phyloP scores from a whole-genome alignment of 805 yeast species.

The Saccharomycopsis fermentans region DNA sequence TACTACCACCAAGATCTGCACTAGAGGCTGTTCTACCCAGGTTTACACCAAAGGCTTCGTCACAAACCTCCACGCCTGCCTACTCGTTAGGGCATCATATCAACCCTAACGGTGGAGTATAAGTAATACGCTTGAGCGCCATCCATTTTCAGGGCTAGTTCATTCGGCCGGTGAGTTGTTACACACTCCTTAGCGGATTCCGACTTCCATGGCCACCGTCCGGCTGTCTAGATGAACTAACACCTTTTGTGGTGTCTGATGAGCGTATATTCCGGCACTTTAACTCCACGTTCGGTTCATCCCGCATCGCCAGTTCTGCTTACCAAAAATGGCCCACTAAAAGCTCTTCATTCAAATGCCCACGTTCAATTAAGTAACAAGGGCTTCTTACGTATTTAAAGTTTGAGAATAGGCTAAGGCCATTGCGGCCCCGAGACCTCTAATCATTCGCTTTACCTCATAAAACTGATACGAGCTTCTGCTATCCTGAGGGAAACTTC shows the following conservation, averaged over 20 bases:
- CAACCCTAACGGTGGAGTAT: slow-evolving; percentile 32
- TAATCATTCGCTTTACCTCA: slow-evolving; percentile 22
- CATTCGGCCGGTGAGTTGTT: slow-evolving; percentile 44
- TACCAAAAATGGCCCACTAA: slow-evolving; percentile 38
- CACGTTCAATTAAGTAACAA: slow-evolving; percentile 33
- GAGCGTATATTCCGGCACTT: slow-evolving; percentile 34
- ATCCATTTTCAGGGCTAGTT: slow-evolving; percentile 36
- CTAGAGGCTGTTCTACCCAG: slow-evolving; percentile 25
- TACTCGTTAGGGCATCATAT: slow-evolving; percentile 31
- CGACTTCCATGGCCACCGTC: slow-evolving; percentile 45
- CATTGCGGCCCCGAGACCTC: slow-evolving; percentile 33
- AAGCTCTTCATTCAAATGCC: slow-evolving; percentile 34
- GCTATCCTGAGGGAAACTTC: slow-evolving; percentile 35
- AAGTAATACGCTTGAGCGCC: slow-evolving; percentile 34
- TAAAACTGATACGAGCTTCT: slow-evolving; percentile 34
- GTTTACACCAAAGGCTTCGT: slow-evolving; percentile 32
- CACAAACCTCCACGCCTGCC: slow-evolving; percentile 35
- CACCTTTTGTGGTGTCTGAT: slow-evolving; percentile 37
- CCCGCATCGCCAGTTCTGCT: slow-evolving; percentile 41
- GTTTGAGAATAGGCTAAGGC: slow-evolving; percentile 34
- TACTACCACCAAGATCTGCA: not conserved
- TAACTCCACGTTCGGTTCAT: slow-evolving; percentile 36
- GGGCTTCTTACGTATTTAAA: slow-evolving; percentile 34
- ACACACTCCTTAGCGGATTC: slow-evolving; percentile 48
- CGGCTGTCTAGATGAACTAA: slow-evolving; percentile 37